Evolutionary conservation across 495 filamentous ascomycete genomes (phyloP), one percentile per base, ranked within the genome.

Genomic region (Cladorrhinum samala): DNA sequence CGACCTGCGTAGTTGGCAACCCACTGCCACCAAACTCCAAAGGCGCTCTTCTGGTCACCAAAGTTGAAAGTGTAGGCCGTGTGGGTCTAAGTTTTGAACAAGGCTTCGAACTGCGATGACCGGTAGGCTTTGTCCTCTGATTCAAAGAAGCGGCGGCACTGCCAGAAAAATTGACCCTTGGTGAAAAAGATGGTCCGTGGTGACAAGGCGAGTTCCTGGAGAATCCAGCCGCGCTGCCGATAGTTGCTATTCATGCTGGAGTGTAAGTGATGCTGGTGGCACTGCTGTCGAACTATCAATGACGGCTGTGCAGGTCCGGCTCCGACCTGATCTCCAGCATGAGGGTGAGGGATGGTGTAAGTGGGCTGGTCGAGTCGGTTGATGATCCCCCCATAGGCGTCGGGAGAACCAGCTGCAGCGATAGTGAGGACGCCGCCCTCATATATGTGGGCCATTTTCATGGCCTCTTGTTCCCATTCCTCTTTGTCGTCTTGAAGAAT

Each of bases 401-500:
- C 27, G 11, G 27, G 27, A 11, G 27, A 33, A 11, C 6, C 27
- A 33, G 27, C 27, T 33, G 44, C 21, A 33, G 33, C 46, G 17
- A 49, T 49, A 4, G 46, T 49, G 23, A 49, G 8, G 9, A 30
- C 23, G 25, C 24, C 46, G 27, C 37, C 17, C 30, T 38, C 20
- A 17, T 49, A 49, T 17, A 49, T 33, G 1, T 18, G 9, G 18
- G 30, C 16, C 46, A 49, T 49, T 17, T 17, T 49, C 5, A 7
- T 9, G 5, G 46, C 46, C 30, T 49, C 46, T 17, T 19, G 30
- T 20, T 14, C n/a, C 46, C 24, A 49, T 13, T 38, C 46, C 11
- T 49, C 46, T 16, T 36, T 36, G 18, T 33, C 37, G 46, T 49
- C 46, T 21, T 49, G 46, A 13, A 49, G 2, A 33, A 49, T 49